Conservation (phyloP, 371 early-diverging fungal species). For the Rhizopus stolonifer region DNA sequence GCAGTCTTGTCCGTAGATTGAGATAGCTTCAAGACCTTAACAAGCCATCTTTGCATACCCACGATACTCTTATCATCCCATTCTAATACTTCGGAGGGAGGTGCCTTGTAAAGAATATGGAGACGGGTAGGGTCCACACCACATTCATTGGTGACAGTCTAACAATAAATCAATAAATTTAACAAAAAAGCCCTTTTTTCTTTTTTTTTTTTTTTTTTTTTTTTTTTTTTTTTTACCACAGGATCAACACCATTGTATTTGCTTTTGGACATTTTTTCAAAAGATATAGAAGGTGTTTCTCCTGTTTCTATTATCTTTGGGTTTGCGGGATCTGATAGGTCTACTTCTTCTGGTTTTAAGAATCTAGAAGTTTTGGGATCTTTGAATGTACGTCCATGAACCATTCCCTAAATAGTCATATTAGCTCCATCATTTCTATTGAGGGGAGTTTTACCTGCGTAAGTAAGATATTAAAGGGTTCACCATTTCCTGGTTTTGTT, state of each 20-base stretch:
- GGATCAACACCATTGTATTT: conserved; percentile 96
- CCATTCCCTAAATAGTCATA: conserved; percentile 73
- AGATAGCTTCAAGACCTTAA: conserved; percentile 48
- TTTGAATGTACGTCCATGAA: conserved; percentile 83
- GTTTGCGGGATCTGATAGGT: conserved; percentile 47
- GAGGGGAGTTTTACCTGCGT: conserved; percentile 61
- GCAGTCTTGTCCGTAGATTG: background rate
- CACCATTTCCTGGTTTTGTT: conserved; percentile 59
- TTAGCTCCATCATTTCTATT: background rate
- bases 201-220: conserved; percentile 20
- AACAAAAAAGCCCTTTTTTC: background rate
- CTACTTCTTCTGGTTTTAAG: conserved; percentile 78
- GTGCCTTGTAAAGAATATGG: conserved; percentile 88
- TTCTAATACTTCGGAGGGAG: conserved; percentile 85
- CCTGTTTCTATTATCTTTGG: conserved; percentile 70
- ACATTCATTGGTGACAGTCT: conserved; percentile 64
- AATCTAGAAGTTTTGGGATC: conserved; percentile 79
- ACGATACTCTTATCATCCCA: conserved; percentile 92
- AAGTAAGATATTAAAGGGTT: conserved; percentile 84
- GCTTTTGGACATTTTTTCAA: conserved; percentile 95
- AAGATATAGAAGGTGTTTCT: conserved; percentile 59
- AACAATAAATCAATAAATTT: background rate
- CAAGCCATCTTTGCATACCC: conserved; percentile 89
- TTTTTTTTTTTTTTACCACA: conserved; percentile 36
- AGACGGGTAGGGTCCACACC: conserved; percentile 88